Conservation (phyloP, 345 rosid species). For the Pistacia integerrima region DNA sequence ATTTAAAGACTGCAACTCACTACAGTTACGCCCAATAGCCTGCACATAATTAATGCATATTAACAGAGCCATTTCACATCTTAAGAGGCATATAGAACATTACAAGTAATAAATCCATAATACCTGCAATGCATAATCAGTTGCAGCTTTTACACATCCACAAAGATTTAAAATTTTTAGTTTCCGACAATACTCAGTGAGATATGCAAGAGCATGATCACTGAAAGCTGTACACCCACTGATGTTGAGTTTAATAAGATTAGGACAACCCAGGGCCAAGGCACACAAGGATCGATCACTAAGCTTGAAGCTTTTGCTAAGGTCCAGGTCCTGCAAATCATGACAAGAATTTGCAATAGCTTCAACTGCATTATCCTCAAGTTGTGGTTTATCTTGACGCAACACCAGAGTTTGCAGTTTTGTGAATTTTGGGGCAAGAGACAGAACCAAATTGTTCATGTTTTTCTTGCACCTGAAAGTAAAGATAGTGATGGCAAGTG, state of each 20-base stretch:
- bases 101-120: neutral
- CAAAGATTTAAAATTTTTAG: slow-evolving; percentile 80
- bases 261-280: slow-evolving; percentile 80
- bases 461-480: slow-evolving; percentile 69
- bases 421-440: slow-evolving; percentile 78
- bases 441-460: slow-evolving; percentile 84
- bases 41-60: slow-evolving; percentile 27
- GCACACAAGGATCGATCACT: slow-evolving; percentile 67
- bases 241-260: slow-evolving; percentile 83
- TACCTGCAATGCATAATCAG: slow-evolving; percentile 85
- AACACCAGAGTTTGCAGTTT: slow-evolving; percentile 69
- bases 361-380: slow-evolving; percentile 78
- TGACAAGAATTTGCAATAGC: slow-evolving; percentile 77
- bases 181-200: slow-evolving; percentile 59
- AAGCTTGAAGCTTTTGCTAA: slow-evolving; percentile 95
- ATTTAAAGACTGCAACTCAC: slow-evolving; percentile 66
- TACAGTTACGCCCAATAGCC: slow-evolving; percentile 89
- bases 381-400: slow-evolving; percentile 92
- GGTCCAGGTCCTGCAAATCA: slow-evolving; percentile 86
- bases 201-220: slow-evolving; percentile 58
- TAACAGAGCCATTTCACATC: neutral
- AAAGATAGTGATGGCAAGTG: neutral
- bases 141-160: slow-evolving; percentile 84
- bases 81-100: neutral
- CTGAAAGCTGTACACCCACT: slow-evolving; percentile 87